These are phyloP conservation scores for Neurospora sp. DNA, from an alignment of 2,329 filamentous ascomycete genomes.

Conservation along the genomic window DNA sequence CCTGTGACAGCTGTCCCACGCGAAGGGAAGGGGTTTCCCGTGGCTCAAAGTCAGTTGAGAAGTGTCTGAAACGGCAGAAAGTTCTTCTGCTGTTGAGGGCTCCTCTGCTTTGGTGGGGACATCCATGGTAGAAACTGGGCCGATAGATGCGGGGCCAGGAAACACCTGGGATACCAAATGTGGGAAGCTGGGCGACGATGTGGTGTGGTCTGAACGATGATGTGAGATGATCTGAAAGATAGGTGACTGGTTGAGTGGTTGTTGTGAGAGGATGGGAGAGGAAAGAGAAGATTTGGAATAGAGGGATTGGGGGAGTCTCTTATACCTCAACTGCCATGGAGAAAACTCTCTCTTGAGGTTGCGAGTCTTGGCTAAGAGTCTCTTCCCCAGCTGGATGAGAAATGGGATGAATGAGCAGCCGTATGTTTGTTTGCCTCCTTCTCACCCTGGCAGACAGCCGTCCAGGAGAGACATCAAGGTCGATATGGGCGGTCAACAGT, in stretches of 20 bases:
- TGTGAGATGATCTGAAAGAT: too few relatives aligned
- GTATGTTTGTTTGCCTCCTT: neutral
- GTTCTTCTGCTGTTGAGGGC: neutral
- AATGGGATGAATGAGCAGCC: neutral
- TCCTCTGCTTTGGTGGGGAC: neutral
- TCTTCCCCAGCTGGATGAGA: neutral
- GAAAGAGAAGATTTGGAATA: neutral
- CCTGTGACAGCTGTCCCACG: neutral
- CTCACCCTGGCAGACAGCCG: neutral
- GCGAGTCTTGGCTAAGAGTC: neutral
- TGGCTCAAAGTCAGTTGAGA: too few relatives aligned
- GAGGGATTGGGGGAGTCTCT: too few relatives aligned
- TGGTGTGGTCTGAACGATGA: too few relatives aligned
- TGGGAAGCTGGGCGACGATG: neutral
- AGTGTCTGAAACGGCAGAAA: too few relatives aligned
- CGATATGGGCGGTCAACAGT: neutral
- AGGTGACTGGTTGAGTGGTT: neutral
- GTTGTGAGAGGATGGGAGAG: neutral
- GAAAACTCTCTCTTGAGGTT: neutral
- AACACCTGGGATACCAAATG: neutral
- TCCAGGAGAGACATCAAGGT: neutral
- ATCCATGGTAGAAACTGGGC: neutral
- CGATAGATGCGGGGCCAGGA: too few relatives aligned
- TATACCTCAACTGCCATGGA: neutral
- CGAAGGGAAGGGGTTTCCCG: neutral